Base-by-base conservation (phyloP, 2,329 filamentous ascomycete species). In the Trichophyton schoenleinii region DNA sequence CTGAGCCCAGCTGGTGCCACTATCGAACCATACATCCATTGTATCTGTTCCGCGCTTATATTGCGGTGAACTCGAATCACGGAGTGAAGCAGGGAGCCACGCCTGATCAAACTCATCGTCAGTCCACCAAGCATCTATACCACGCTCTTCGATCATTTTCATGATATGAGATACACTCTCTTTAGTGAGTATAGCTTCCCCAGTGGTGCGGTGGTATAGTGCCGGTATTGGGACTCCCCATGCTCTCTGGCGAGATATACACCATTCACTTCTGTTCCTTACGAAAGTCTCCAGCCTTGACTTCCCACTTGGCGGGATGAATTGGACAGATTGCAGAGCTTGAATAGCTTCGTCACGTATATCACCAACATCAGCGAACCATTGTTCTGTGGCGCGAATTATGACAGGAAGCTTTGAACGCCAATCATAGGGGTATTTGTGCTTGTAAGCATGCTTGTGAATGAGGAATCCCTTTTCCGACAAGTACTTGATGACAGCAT, bases 21-120 rank as follows among this genome's bases (percentile, higher is more conserved):
- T 97, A 72, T 99, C 94, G 68, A 99, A 99, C 94, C 94, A 99
- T 8, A 99, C 94, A 72, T 99, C 94, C 94, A 99, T 99, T 0
- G 94, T 99, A 69, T 99, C 94, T 49, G 80, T 88, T 13, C 92
- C 92, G 64, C 94, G 87, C 57, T 82, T 79, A 70, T 87, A 94
- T 3, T 76, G 72, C 3, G 66, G 58, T 34, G 71, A 68, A 7
- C 78, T 78, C 53, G 69, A 60, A 36, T 73, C 72, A 49, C 76
- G 75, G 1, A 96, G 77, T 8, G 82, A 81, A 4, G 82, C 74
- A 1, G 86, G 84, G 36, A 95, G 79, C 92, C 92, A 99, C 0
- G 82, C 83, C 25, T 81, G 76, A 59, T 97, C 91, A 64, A 91
- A 82, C 1, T 80, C 77, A 13, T 82, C 78, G 70, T 97, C 92